Evolutionary conservation across 116 monocot species (phyloP), one percentile per base, ranked within the genome.

Genomic region (Trichopus zeylanicus): DNA sequence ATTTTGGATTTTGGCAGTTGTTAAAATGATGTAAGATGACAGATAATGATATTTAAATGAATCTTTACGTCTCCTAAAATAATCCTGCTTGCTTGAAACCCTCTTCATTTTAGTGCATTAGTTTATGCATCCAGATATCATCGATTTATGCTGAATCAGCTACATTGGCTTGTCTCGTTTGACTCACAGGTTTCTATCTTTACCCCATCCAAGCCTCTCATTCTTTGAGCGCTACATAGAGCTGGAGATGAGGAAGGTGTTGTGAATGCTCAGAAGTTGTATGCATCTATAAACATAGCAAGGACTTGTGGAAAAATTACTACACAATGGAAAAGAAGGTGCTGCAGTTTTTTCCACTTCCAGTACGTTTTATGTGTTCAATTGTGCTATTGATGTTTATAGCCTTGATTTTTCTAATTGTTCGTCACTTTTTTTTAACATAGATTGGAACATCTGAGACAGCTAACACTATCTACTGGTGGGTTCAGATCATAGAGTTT

Each of bases 161-260:
- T 28, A 26, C 26, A 26, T 16, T 52, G 52, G 22, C 52, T 52
- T 22, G 29, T 11, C 12, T 59, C 4, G 1, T 25, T 23, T 26
- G 1, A 22, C 8, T 11, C 58, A 52, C 85, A 90, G 90, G 48
- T 81, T 90, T 57, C 70, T 90, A 11, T 56, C 82, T 49, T 74
- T 90, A 57, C 85, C 90, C 18, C 90, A 46, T 71, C 90, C 90
- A 51, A 76, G 82, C 31, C 76, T 82, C 31, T 35, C 57, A 48
- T 70, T 90, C 32, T 82, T 82, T 28, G 79, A 58, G 47, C 51
- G 63, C 22, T 90, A 85, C 76, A 82, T 90, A 65, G 79, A 78
- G 37, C 67, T 56, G 85, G 79, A 46, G 85, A 85, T 26, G 30
- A 6, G 10, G 33, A 46, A 31, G 68, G 61, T 15, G 31, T 78